phyloP scores from a whole-genome alignment of 2,329 filamentous ascomycete genomes.

The Trichophyton rubrum region DNA sequence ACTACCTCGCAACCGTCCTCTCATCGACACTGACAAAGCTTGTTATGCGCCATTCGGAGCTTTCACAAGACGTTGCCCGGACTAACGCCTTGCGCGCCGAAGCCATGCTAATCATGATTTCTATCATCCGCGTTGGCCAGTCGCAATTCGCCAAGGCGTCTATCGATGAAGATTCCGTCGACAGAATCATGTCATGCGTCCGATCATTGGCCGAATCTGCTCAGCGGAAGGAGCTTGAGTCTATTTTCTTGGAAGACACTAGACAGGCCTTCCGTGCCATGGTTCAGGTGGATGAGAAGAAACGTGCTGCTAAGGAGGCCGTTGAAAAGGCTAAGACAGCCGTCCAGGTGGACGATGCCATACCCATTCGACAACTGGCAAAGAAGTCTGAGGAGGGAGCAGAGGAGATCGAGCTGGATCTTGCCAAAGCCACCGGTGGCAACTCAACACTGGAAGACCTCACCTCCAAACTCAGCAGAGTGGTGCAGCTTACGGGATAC shows the following conservation, averaged over 20 bases:
- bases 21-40: conserved; percentile 92
- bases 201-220: conserved; percentile 82
- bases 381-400: conserved; percentile 79
- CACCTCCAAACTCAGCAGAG: conserved; percentile 84
- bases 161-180: conserved; percentile 96
- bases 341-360: conserved; percentile 88
- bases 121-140: conserved; percentile 91
- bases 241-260: conserved; percentile 87
- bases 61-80: conserved; percentile 70
- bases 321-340: conserved; percentile 86
- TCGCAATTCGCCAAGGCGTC: conserved; percentile 97
- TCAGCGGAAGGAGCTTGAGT: conserved; percentile 79
- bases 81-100: conserved; percentile 92
- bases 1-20: conserved; percentile 89
- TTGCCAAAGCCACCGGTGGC: conserved; percentile 88
- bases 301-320: conserved; percentile 87
- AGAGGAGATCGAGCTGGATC: conserved; percentile 76
- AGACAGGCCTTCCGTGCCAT: conserved; percentile 91
- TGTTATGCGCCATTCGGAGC: conserved; percentile 92
- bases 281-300: conserved; percentile 96
- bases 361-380: conserved; percentile 80
- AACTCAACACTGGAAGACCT: conserved; percentile 75
- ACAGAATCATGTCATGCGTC: conserved; percentile 95
- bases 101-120: conserved; percentile 99
- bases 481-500: conserved; percentile 95